Conservation (phyloP, 2,329 filamentous ascomycete species). For the Colletotrichum zoysiae region DNA sequence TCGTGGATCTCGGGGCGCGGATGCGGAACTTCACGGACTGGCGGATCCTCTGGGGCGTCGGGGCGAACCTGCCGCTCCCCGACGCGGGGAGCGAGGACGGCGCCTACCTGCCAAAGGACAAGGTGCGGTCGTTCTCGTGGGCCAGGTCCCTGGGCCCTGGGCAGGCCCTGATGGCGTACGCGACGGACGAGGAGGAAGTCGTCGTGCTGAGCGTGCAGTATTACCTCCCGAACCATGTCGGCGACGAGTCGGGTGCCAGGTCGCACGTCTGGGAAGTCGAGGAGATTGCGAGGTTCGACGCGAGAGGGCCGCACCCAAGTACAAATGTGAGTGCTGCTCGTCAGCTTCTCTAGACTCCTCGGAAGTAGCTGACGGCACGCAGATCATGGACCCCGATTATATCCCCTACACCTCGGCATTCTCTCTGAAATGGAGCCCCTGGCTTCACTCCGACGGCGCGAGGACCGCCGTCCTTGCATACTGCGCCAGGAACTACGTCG, state of each 20-base stretch:
- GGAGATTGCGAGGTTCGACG: slow-evolving; percentile 64
- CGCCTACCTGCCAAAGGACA: slow-evolving; percentile 44
- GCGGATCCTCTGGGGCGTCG: slow-evolving; percentile 68
- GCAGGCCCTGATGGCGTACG: slow-evolving; percentile 63
- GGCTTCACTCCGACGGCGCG: slow-evolving; percentile 54
- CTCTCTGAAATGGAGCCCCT: slow-evolving; percentile 67
- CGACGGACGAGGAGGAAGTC: slow-evolving; percentile 63
- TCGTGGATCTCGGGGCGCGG: slow-evolving; percentile 48
- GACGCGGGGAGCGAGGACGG: slow-evolving; percentile 50
- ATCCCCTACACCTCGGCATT: slow-evolving; percentile 63
- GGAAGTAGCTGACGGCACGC: background rate
- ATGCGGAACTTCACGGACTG: slow-evolving; percentile 61
- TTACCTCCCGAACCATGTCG: slow-evolving; percentile 52
- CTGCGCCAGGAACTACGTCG: slow-evolving; percentile 64
- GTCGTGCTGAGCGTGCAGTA: slow-evolving; percentile 64
- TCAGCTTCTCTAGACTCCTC: no score
- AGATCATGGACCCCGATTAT: slow-evolving; percentile 60
- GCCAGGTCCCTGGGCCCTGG: slow-evolving; percentile 57
- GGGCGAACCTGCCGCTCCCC: slow-evolving; percentile 64
- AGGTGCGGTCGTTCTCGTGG: slow-evolving; percentile 67
- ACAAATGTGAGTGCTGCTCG: slow-evolving; percentile 3
- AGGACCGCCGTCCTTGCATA: slow-evolving; percentile 63
- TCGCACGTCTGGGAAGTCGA: slow-evolving; percentile 62
- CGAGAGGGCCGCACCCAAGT: slow-evolving; percentile 58
- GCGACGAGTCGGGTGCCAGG: slow-evolving; percentile 63